A percentile compares a stretch with the other conserved stretches of the same genome.
phyloP scores from a whole-genome alignment of 768 basidiomycete species.

The Russula virescens region DNA sequence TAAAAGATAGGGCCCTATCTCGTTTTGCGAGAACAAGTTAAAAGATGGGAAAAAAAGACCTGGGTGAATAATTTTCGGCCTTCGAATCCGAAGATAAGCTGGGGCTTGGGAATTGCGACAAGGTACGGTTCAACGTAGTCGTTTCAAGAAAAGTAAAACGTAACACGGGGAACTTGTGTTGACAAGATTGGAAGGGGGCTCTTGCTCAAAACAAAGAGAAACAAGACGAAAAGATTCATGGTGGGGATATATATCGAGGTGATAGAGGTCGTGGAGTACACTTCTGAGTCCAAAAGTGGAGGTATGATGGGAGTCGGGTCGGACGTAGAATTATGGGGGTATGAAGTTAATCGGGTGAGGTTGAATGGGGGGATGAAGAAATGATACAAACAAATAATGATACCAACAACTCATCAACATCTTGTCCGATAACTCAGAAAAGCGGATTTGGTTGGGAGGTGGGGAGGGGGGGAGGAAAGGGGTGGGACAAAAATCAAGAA shows the following conservation, averaged over 20 bases:
- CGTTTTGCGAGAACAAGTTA: too few relatives aligned
- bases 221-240: not conserved
- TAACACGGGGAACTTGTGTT: not conserved
- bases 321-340: not conserved
- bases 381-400: conserved; percentile 18
- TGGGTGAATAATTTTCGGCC: not conserved
- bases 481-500: not conserved
- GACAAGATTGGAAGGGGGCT: not conserved
- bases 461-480: not conserved
- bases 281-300: not conserved
- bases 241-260: not conserved
- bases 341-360: not conserved
- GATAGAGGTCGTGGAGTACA: not conserved
- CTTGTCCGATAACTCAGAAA: conserved; percentile 2
- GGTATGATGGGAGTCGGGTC: not conserved
- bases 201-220: not conserved
- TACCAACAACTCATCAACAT: conserved; percentile 12
- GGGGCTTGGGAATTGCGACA: too few relatives aligned
- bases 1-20: too few relatives aligned
- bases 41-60: too few relatives aligned
- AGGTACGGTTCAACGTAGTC: not conserved
- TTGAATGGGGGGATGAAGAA: not conserved
- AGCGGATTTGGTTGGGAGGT: not conserved
- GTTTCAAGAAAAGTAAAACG: not conserved
- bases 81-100: not conserved